These are phyloP conservation scores for Fusarium sp. DNA, from an alignment of 2,329 filamentous ascomycete genomes.

Conservation along the genomic window DNA sequence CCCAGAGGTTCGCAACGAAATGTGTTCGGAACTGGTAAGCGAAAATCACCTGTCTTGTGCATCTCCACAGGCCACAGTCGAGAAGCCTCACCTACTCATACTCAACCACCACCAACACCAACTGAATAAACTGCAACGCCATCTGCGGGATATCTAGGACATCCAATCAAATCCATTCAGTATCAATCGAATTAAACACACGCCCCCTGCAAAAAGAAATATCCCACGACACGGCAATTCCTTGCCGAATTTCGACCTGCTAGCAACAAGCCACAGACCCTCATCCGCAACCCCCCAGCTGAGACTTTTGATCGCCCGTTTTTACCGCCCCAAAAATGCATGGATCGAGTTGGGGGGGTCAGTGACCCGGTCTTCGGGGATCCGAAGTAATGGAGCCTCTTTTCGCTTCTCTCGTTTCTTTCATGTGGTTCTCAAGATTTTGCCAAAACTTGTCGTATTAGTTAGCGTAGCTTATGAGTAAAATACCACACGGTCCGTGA, in stretches of 20 bases:
- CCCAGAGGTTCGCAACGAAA: background rate
- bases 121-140: conserved; percentile 11
- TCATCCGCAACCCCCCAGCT: conserved; percentile 17
- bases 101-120: background rate
- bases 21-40: background rate
- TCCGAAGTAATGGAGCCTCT: background rate
- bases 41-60: conserved; percentile 1
- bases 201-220: conserved; percentile 6
- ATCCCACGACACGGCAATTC: conserved; percentile 41
- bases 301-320: conserved; percentile 27
- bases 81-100: background rate
- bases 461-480: background rate
- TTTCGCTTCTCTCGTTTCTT: conserved; percentile 1
- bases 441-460: conserved; percentile 17
- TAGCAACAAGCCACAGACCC: conserved; percentile 36
- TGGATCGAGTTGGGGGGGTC: background rate
- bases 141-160: conserved; percentile 23
- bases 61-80: conserved; percentile 6
- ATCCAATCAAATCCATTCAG: conserved; percentile 1
- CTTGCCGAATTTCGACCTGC: conserved; percentile 37
- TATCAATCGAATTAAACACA: conserved; percentile 16
- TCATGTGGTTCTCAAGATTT: conserved; percentile 14
- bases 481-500: conserved; percentile 24
- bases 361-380: conserved; percentile 2
- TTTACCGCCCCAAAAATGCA: background rate